Evolutionary conservation across 352 stramenopile genomes (phyloP), one percentile per base, ranked within the genome.

Genomic region (Ophiocytium majus): DNA sequence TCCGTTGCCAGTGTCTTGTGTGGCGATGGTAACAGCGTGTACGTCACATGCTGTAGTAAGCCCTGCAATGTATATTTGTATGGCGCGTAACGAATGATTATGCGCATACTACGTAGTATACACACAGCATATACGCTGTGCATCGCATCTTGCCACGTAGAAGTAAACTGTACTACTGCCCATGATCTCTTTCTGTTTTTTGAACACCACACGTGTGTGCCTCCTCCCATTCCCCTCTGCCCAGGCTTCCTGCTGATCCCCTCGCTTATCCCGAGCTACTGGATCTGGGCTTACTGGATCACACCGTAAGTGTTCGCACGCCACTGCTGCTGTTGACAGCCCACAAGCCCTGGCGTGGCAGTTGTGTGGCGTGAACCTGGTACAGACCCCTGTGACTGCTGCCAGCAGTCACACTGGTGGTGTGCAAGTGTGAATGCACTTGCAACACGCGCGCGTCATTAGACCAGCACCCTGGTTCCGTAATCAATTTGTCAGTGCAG

Each of bases 251-350:
- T 86, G 36, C 82, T 86, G 50, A 78, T 33, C 31, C 82, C 82
- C 57, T 5, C 50, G 28, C 78, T 84, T 75, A 87, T 89, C 66
- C 85, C 85, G 0, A 33, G 19, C 28, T 84, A 85, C 63, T 89
- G 71, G 74, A 84, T 84, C n/a, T 84, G 64, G 74, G 23, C 81
- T 1, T 93, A 92, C 43, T 93, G 88, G 5, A 5, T 57, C 43
- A 14, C 43, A 14, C 43, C 43, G 43, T n/a, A n/a, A n/a, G n/a
- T n/a, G n/a, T n/a, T n/a, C n/a, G n/a, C n/a, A n/a, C n/a, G n/a
- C n/a, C n/a, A n/a, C n/a, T n/a, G n/a, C n/a, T n/a, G n/a, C n/a
- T n/a, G n/a, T n/a, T n/a, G n/a, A n/a, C n/a, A n/a, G n/a, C n/a
- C n/a, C n/a, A n/a, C n/a, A n/a, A n/a, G n/a, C n/a, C n/a, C n/a